These are phyloP conservation scores for Gossypium rotundifolium DNA, from an alignment of 345 rosid genomes.

Conservation along the genomic window DNA sequence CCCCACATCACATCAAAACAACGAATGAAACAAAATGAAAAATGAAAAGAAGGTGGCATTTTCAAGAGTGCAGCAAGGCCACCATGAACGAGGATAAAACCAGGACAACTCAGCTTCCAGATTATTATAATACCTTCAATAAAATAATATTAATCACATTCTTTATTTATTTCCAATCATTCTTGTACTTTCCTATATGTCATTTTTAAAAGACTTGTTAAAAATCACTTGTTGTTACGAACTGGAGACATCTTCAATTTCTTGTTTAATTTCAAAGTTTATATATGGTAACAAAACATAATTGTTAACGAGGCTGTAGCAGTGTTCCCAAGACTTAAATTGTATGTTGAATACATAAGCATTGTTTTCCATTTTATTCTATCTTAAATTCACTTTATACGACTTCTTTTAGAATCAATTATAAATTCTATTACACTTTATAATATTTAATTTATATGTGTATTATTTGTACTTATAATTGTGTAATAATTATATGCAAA, in stretches of 20 bases:
- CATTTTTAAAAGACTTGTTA: neutral
- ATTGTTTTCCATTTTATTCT: too few relatives aligned
- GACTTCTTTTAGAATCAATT: too few relatives aligned
- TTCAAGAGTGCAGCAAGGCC: constrained; percentile 5
- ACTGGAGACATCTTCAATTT: neutral
- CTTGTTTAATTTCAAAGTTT: neutral
- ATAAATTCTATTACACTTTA: too few relatives aligned
- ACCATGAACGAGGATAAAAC: neutral
- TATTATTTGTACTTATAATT: too few relatives aligned
- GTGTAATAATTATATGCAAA: too few relatives aligned
- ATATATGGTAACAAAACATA: neutral
- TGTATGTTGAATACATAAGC: too few relatives aligned
- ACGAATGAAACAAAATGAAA: neutral
- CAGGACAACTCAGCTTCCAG: neutral
- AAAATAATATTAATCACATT: neutral
- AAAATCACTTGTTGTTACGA: neutral
- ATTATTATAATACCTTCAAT: neutral
- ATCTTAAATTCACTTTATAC: too few relatives aligned
- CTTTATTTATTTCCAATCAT: neutral
- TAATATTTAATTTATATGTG: too few relatives aligned
- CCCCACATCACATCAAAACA: neutral
- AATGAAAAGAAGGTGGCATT: neutral
- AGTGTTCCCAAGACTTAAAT: too few relatives aligned
- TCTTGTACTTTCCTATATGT: neutral
- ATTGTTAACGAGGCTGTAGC: too few relatives aligned